These are phyloP conservation scores for Themeda triandra DNA, from an alignment of 176 grass and related monocot species.

Conservation along the genomic window DNA sequence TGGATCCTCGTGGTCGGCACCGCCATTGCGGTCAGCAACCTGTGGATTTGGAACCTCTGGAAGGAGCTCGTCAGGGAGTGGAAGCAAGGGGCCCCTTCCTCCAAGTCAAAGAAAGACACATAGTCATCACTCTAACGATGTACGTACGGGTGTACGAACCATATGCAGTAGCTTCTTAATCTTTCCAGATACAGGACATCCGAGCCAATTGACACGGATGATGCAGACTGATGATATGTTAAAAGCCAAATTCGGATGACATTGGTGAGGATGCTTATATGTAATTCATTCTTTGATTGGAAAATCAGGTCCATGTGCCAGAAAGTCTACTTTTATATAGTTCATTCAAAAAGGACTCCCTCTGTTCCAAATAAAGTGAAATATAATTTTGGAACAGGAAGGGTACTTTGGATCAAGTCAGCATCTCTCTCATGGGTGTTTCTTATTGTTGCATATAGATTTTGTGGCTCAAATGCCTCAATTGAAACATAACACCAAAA, in stretches of 20 bases:
- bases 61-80: constrained; percentile 61
- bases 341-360: background rate
- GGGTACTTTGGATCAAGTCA: background rate
- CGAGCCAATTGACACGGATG: background rate
- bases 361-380: background rate
- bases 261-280: constrained; percentile 18
- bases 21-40: constrained; percentile 73
- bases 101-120: constrained; percentile 59
- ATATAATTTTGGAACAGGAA: background rate
- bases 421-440: background rate
- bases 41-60: constrained; percentile 99
- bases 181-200: background rate
- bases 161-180: constrained; percentile 19
- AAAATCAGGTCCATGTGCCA: background rate
- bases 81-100: constrained; percentile 6
- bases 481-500: background rate
- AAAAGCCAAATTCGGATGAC: background rate
- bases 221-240: background rate
- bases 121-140: constrained; percentile 22
- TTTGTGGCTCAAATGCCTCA: background rate
- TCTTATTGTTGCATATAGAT: background rate
- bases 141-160: background rate
- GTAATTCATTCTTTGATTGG: constrained; percentile 22
- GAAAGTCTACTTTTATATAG: background rate
- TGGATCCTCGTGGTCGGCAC: constrained; percentile 83